Conservation (phyloP, 2,329 filamentous ascomycete species). For the Sclerotinia borealis region DNA sequence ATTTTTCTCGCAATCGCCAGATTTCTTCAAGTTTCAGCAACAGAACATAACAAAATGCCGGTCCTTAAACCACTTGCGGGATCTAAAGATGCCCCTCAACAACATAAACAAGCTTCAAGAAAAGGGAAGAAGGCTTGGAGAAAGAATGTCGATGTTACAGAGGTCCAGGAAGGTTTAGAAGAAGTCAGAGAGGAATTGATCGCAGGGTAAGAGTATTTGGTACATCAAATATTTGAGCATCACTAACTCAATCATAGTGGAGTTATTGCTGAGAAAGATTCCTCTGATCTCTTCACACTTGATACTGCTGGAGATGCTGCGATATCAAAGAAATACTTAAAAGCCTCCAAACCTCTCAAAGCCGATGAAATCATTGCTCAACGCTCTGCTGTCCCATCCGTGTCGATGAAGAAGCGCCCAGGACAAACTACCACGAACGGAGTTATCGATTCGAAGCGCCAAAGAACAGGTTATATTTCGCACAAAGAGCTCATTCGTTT, state of each 20-base stretch:
- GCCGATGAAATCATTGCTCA: slow-evolving; percentile 85
- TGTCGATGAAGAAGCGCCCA: slow-evolving; percentile 71
- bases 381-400: slow-evolving; percentile 74
- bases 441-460: slow-evolving; percentile 65
- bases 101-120: slow-evolving; percentile 81
- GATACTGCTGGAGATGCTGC: slow-evolving; percentile 67
- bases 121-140: slow-evolving; percentile 99
- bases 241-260: slow-evolving; percentile 50
- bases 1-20: slow-evolving; percentile 9
- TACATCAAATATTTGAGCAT: not conserved
- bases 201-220: slow-evolving; percentile 56
- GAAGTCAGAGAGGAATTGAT: slow-evolving; percentile 85
- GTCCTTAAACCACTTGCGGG: slow-evolving; percentile 35
- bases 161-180: slow-evolving; percentile 77
- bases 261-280: slow-evolving; percentile 74
- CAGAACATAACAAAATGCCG: slow-evolving; percentile 26
- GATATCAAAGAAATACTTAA: slow-evolving; percentile 59
- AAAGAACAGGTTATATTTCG: slow-evolving; percentile 72
- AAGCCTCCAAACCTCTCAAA: slow-evolving; percentile 72
- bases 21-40: not conserved
- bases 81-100: slow-evolving; percentile 60
- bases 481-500: slow-evolving; percentile 78
- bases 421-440: slow-evolving; percentile 67
- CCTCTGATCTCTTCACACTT: slow-evolving; percentile 77
- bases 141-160: slow-evolving; percentile 92